Evolutionary conservation across 1,284 basidiomycete genomes (phyloP), one percentile per base, ranked within the genome.

Genomic region (Cutaneotrichosporon cavernicola): DNA sequence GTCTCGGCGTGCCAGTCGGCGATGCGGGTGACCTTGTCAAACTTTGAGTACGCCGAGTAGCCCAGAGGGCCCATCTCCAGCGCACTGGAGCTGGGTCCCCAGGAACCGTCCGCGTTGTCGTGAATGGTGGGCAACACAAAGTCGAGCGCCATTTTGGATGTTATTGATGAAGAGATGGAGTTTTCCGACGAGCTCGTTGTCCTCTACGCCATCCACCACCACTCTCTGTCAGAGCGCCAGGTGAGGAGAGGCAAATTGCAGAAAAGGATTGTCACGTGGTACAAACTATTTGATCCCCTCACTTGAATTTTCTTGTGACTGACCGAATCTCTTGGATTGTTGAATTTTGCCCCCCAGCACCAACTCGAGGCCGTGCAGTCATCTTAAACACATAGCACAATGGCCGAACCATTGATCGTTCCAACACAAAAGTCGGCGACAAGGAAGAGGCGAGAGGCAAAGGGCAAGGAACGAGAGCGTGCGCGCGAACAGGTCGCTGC

Each of bases 11-110:
- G 96, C 95, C 96, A 99, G 84, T 99, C 96, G 64, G 96, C 96
- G 77, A 99, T 92, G 66, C 95, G 90, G 63, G 92, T 93, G 66
- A 99, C 88, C 82, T 97, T 98, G 85, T 99, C 96, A 62, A 91
- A 90, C 87, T 98, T 98, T 81, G 93, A 93, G 84, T 92, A 98
- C 5, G 94, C 95, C 2, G 95, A 92, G 77, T 97, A 98, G 11
- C 34, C 34, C 34, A 36, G 11, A 36, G 34, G 34, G 7, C 34
- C 34, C 34, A 36, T 36, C 5, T 36, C 34, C 50, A 81, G 70
- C 31, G 76, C 71, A 62, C 72, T 74, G 52, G 76, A 72, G 67
- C 75, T 76, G 22, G 81, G 81, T 65, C 81, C 81, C 81, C 81
- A 82, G 57, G 79, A 77, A 36, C 78, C 79, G 67, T 81, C 79